A percentile compares a stretch with the other conserved stretches of the same genome.
These are phyloP conservation scores for Pseudogymnoascus sp. DNA, from an alignment of 2,329 filamentous ascomycete species.

Conservation along the genomic window DNA sequence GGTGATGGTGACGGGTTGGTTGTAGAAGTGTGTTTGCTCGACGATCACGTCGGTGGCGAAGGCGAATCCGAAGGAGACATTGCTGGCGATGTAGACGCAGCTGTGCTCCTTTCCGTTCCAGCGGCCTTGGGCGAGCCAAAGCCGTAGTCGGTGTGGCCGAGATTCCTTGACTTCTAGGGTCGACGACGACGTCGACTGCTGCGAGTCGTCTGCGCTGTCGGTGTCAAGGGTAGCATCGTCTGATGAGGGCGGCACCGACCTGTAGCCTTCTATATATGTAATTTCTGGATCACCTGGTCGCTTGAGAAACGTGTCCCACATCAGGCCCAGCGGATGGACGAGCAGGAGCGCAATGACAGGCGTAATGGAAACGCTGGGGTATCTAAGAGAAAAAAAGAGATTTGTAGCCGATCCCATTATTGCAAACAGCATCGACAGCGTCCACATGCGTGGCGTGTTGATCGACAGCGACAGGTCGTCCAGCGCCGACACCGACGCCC, in stretches of 20 bases:
- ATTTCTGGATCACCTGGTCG: slow-evolving; percentile 44
- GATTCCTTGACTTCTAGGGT: background rate
- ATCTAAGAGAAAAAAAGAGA: slow-evolving; percentile 81
- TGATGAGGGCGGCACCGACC: slow-evolving; percentile 31
- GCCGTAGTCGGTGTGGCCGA: slow-evolving; percentile 38
- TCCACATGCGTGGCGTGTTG: slow-evolving; percentile 84
- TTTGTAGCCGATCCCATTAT: slow-evolving; percentile 76
- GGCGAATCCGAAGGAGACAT: slow-evolving; percentile 81
- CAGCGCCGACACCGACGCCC: slow-evolving; percentile 67
- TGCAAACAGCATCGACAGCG: slow-evolving; percentile 68
- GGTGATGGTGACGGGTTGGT: slow-evolving; percentile 64
- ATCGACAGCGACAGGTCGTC: slow-evolving; percentile 74
- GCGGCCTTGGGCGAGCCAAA: slow-evolving; percentile 69
- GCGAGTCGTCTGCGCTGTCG: slow-evolving; percentile 21
- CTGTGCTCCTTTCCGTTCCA: slow-evolving; percentile 90
- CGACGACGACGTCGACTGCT: slow-evolving; percentile 16
- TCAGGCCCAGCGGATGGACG: slow-evolving; percentile 71
- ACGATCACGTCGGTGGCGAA: slow-evolving; percentile 87
- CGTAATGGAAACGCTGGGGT: slow-evolving; percentile 82
- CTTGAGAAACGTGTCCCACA: slow-evolving; percentile 70
- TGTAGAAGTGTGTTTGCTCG: slow-evolving; percentile 82
- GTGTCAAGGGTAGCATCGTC: slow-evolving; percentile 19
- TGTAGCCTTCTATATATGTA: slow-evolving; percentile 45
- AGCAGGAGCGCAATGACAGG: slow-evolving; percentile 80
- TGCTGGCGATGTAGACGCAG: slow-evolving; percentile 83